A percentile compares a stretch with the other conserved stretches of the same genome.
Conservation (phyloP, 768 basidiomycete species). For the Suillus cothurnatus region DNA sequence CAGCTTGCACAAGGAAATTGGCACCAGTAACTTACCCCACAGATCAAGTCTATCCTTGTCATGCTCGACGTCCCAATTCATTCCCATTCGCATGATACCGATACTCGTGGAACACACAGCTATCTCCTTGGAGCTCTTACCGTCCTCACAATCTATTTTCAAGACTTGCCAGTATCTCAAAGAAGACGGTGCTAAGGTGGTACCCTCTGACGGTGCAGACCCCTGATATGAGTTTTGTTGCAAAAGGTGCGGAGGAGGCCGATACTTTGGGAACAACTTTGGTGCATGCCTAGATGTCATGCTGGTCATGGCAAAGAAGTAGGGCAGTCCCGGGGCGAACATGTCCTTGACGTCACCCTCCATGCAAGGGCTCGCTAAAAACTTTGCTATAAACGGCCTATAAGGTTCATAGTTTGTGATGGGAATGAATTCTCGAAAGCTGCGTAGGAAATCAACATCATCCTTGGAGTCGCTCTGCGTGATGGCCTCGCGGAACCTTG, state of each 20-base stretch:
- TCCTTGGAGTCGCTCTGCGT: neutral
- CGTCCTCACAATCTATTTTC: neutral
- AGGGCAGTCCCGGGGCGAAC: conserved; percentile 26
- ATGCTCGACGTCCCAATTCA: neutral
- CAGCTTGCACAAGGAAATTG: neutral
- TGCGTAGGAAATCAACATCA: neutral
- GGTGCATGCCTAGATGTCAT: conserved; percentile 21
- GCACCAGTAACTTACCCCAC: neutral
- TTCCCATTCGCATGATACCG: neutral
- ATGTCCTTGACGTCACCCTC: conserved; percentile 23
- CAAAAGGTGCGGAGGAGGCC: neutral
- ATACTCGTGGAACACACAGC: neutral
- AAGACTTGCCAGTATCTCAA: neutral
- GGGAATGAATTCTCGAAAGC: conserved; percentile 22
- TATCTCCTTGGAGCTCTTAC: neutral
- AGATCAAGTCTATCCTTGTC: neutral
- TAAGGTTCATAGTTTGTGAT: conserved; percentile 25
- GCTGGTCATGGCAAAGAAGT: conserved; percentile 22
- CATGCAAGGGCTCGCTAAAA: conserved; percentile 9
- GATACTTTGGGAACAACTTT: conserved; percentile 26
- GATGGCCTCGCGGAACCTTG: conserved; percentile 1
- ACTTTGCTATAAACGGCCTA: conserved; percentile 20
- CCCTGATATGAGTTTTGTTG: neutral
- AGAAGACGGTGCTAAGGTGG: neutral
- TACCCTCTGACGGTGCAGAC: neutral